A percentile compares a stretch with the other conserved stretches of the same genome.
Evolutionary conservation across 1,139 yeast genomes (phyloP).

Genomic region (Sugiyamaella neomexicana): DNA sequence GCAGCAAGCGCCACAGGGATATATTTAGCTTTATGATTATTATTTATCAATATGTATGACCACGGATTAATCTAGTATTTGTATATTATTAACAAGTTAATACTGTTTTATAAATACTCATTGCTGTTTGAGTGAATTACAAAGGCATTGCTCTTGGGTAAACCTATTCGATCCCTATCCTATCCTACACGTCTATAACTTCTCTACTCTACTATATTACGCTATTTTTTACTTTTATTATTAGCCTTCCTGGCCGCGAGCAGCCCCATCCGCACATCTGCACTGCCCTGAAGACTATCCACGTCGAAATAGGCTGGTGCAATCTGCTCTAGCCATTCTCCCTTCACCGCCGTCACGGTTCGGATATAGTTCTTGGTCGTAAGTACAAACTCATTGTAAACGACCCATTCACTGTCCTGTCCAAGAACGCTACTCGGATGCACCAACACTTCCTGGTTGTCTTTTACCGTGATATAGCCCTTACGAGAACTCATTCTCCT

Average conservation of each 20-base stretch:
- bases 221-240: background rate
- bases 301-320: constrained; percentile 85
- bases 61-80: too few relatives aligned
- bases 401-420: constrained; percentile 86
- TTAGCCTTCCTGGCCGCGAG: constrained; percentile 12
- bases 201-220: too few relatives aligned
- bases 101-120: too few relatives aligned
- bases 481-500: constrained; percentile 50
- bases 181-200: too few relatives aligned
- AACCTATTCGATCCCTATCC: too few relatives aligned
- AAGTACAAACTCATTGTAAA: constrained; percentile 91
- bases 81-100: too few relatives aligned
- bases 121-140: too few relatives aligned
- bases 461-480: constrained; percentile 84
- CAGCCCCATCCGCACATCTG: constrained; percentile 69
- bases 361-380: constrained; percentile 92
- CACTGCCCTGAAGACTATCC: constrained; percentile 66
- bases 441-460: constrained; percentile 89
- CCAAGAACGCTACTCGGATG: constrained; percentile 92
- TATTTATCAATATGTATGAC: too few relatives aligned
- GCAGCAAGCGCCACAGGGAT: constrained; percentile 27
- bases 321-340: constrained; percentile 86
- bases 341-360: constrained; percentile 88
- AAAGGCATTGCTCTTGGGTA: too few relatives aligned
- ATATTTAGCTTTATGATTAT: constrained; percentile 13